Evolutionary conservation across 306 rosid genomes (phyloP), one percentile per base, ranked within the genome.

Genomic region (Lithocarpus polystachyus): DNA sequence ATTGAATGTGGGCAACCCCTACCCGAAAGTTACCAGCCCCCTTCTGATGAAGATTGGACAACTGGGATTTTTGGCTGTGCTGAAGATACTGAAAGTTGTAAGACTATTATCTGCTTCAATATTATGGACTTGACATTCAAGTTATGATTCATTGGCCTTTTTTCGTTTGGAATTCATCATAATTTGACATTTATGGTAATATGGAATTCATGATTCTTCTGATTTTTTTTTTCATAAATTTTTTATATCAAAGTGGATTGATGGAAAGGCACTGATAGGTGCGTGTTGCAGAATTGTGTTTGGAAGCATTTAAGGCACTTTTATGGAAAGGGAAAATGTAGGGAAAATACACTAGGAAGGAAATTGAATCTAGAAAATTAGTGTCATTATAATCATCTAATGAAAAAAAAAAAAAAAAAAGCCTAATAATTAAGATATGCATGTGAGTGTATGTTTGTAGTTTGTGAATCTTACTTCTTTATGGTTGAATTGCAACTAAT

Each of bases 1-100:
- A 0, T 60, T 40, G 93, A 91, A 80, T 91, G 96, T 75, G 93
- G 93, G 33, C 96, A 91, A 68, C 82, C 87, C 18, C 79, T 91
- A 10, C 93, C 96, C 5, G 96, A 91, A 82, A 91, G 91, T 84
- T 91, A 89, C 79, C 77, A 89, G 56, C 93, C 93, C 59, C 93
- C 96, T 53, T 83, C 91, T 51, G 96, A 89, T 79, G 93, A 91
- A 75, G 84, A 89, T 69, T 91, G 96, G 96, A 84, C 84, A 53
- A 91, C 93, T 31, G 96, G 91, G 51, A 91, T 91, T 84, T 91
- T 18, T 87, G 96, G 93, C 61, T 91, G 96, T 51, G 28, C 83
- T 72, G 84, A 86, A 81, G 89, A 91, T 77, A 62, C 82, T 64
- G 91, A 86, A 31, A 91, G 74, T 72, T 91, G 96, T 91, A 87